Base-by-base conservation (phyloP, 768 basidiomycete species). In the Russula compacta region DNA sequence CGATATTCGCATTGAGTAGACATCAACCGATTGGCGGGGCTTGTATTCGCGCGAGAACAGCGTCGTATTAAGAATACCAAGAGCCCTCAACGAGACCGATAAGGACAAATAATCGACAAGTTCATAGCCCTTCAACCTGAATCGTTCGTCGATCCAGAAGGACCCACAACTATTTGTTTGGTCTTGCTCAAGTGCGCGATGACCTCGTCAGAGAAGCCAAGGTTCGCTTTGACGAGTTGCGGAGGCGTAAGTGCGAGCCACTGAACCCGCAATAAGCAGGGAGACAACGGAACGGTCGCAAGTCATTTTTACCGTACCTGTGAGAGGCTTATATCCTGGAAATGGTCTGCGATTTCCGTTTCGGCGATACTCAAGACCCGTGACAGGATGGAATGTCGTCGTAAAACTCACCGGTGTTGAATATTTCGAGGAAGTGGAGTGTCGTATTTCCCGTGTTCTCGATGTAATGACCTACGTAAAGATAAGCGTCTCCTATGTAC, bases 191-290 rank as follows among this genome's bases (percentile, higher is more conserved):
- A 72, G 9, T 74, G 72, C 4, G 74, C 69, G 47, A 86, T 78
- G 8, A 76, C 74, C 19, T 77, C 78, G 29, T 82, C 79, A 10
- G 79, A 78, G 50, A 86, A 66, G 32, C 75, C 74, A n/a, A 86
- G 77, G 64, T 85, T 81, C 0, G 81, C 82, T 67, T 83, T 82
- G 36, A 86, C 83, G 11, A 86, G 74, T 29, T 74, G 75, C 2
- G 78, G 80, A 39, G 60, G 65, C 19, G 63, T 66, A 19, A 66
- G 55, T 19, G 65, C 65, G 12, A 66, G 56, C 65, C 65, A 66
- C 65, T 38, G 35, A 24, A 36, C 4, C 3, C 2, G 19, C n/a
- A 3, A 53, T 64, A 8, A 65, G 48, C n/a, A 9, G 4, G 7
- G 17, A 36, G 32, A 19, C 11, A 21, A 29, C 7, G 24, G n/a